A percentile compares a stretch with the other conserved stretches of the same genome.
Conservation (phyloP, 805 yeast genomes). For the Vanderwaltozyma tropicalis region DNA sequence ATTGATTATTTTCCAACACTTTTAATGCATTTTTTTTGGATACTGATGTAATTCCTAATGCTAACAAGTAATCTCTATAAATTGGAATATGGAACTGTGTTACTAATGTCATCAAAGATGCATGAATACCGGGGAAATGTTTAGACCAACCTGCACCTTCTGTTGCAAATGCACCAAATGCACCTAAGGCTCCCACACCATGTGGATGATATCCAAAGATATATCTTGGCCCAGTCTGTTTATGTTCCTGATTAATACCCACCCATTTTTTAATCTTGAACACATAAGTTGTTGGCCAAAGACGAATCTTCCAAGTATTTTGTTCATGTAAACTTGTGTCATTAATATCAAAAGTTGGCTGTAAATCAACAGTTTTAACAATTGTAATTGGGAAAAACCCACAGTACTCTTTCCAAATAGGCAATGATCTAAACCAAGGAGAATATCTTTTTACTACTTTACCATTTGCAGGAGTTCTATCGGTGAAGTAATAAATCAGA, state of each 20-base stretch:
- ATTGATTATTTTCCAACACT: conserved; percentile 52
- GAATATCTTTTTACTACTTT: conserved; percentile 49
- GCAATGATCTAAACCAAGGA: conserved; percentile 42
- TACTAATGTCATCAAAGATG: conserved; percentile 67
- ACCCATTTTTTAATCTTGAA: conserved; percentile 6
- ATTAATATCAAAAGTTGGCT: conserved; percentile 48
- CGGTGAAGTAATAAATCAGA: conserved; percentile 44
- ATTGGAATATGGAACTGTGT: conserved; percentile 79
- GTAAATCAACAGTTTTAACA: conserved; percentile 55
- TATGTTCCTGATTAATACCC: conserved; percentile 16
- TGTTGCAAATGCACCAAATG: conserved; percentile 72
- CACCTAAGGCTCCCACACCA: conserved; percentile 89
- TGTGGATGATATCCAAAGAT: conserved; percentile 94
- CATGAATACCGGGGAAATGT: conserved; percentile 74
- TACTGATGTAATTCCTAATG: conserved; percentile 79
- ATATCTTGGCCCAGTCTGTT: conserved; percentile 55
- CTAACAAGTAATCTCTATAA: conserved; percentile 73
- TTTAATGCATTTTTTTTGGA: conserved; percentile 60
- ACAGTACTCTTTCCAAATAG: conserved; percentile 62
- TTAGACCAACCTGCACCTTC: conserved; percentile 64
- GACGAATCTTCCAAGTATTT: conserved; percentile 11
- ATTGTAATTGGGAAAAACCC: conserved; percentile 71
- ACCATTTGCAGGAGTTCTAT: conserved; percentile 70
- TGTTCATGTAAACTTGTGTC: conserved; percentile 6
- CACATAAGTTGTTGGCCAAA: conserved; percentile 14